Base-by-base conservation (phyloP, 805 yeast species). In the Barnettozyma salicaria region DNA sequence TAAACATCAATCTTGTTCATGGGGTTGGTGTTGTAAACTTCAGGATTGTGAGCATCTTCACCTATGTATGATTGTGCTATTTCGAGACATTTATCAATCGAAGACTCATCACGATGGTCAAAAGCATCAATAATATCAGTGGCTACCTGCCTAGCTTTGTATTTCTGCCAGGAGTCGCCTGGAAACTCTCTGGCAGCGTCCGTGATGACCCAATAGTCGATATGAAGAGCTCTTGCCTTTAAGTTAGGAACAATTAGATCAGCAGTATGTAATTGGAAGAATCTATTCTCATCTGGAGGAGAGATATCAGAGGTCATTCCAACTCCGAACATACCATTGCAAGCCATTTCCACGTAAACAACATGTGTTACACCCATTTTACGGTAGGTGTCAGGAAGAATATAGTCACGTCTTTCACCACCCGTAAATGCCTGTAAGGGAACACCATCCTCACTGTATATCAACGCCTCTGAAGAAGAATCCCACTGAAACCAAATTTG, bases 261-360 rank as follows among this genome's bases (percentile, higher is more conserved):
- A 11, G 92, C 92, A 29, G 62, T 64, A 41, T 64, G 64, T 41
- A 92, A 65, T 20, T 71, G 60, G 60, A 89, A 92, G 57, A 71
- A 78, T 41, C 85, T 68, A 58, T 85, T 78, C 17, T 78, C 76
- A 49, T 81, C 79, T 1, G 88, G 87, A 4, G 85, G 85, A 39
- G 67, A 67, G 19, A 81, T 83, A 34, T 63, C 68, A 22, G 73
- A 72, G 12, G 78, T 77, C 28, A 65, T 58, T 30, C 83, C 81
- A 44, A 77, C 74, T 10, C 96, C 96, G 58, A 83, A 86, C 92
- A 90, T 90, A 13, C 95, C 94, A 62, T 90, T 92, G 57, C 96
- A 90, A 10, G 92, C 84, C 54, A 87, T 79, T 58, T 90, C 98
- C 38, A 92, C 63, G 58, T 84, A 92, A 49, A 89, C 86, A 3